phyloP scores from a whole-genome alignment of 805 yeast species.

The Candida ascalaphidarum region DNA sequence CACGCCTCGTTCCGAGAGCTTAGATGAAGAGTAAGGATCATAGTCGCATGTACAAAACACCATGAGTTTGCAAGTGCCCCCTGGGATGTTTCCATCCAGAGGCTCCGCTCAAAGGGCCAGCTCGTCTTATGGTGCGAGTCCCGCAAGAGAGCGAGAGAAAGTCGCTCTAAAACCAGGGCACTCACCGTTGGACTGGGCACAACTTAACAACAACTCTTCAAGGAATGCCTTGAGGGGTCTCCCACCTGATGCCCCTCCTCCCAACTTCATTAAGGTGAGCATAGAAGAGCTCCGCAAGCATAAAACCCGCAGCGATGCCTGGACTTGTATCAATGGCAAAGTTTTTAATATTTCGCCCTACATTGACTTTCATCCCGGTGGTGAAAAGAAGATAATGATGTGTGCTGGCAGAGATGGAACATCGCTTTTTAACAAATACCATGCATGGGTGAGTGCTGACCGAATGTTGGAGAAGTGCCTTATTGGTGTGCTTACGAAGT shows the following conservation, averaged over 20 bases:
- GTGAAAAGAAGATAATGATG: conserved; percentile 64
- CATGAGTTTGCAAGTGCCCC: too few species aligned
- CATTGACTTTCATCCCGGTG: conserved; percentile 88
- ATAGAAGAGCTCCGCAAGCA: conserved; percentile 55
- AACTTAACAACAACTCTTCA: conserved; percentile 34
- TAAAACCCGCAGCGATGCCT: conserved; percentile 55
- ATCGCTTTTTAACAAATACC: conserved; percentile 59
- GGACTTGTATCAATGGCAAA: conserved; percentile 76
- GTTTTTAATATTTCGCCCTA: conserved; percentile 87
- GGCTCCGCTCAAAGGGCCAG: too few species aligned
- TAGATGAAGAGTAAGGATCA: too few species aligned
- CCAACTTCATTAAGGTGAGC: conserved; percentile 38
- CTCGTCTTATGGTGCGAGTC: too few species aligned
- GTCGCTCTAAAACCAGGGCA: conserved; percentile 69
- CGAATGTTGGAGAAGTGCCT: conserved; percentile 70
- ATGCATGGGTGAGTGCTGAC: conserved; percentile 74
- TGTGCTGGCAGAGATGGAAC: conserved; percentile 86
- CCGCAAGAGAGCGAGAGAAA: conserved; percentile 34
- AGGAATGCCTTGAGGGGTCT: conserved; percentile 48
- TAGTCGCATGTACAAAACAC: too few species aligned
- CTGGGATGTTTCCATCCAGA: too few species aligned
- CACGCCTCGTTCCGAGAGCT: too few species aligned
- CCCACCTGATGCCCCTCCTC: conserved; percentile 44
- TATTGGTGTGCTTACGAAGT: conserved; percentile 46
- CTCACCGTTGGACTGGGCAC: conserved; percentile 85